Percentiles rank a stretch among this genome's conserved stretches.
Evolutionary conservation across 768 basidiomycete species (phyloP).

Genomic region (Phanerodontia chrysosporium): DNA sequence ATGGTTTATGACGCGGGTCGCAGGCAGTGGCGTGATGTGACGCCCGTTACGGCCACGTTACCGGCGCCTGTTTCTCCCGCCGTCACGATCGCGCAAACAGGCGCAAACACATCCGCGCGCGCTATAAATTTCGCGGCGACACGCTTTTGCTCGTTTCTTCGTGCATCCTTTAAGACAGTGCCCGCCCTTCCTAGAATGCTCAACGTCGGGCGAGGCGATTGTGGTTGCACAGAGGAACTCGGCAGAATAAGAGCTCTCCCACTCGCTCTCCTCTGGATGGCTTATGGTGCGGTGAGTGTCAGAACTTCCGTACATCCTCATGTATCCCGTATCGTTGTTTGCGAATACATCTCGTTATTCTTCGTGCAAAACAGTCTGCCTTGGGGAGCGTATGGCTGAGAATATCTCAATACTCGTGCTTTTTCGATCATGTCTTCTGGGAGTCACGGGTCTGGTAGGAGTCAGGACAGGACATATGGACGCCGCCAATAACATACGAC

Average conservation of each 20-base stretch:
- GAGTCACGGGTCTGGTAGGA: no score
- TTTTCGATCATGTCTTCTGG: no score
- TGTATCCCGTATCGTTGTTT: neutral
- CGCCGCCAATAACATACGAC: neutral
- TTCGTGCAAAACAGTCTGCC: no score
- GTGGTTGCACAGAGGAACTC: constrained; percentile 57
- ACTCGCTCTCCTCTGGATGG: constrained; percentile 25
- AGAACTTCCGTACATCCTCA: constrained; percentile 57
- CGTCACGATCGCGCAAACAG: neutral
- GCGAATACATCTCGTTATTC: neutral
- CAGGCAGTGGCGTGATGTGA: constrained; percentile 4
- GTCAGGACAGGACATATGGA: no score
- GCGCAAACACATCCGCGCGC: neutral
- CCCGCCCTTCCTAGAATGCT: constrained; percentile 42
- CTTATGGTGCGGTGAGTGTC: constrained; percentile 49
- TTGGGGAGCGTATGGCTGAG: no score
- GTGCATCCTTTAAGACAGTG: constrained; percentile 74
- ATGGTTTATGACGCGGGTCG: constrained; percentile 4
- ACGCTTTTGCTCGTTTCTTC: constrained; percentile 6
- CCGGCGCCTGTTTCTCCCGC: neutral
- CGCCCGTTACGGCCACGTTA: constrained; percentile 4
- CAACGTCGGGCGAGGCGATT: constrained; percentile 61
- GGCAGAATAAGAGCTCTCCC: constrained; percentile 59
- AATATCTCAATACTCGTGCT: no score
- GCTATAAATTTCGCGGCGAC: constrained; percentile 1